phyloP scores from a whole-genome alignment of 495 filamentous ascomycete genomes.

The Penicillium soppii region DNA sequence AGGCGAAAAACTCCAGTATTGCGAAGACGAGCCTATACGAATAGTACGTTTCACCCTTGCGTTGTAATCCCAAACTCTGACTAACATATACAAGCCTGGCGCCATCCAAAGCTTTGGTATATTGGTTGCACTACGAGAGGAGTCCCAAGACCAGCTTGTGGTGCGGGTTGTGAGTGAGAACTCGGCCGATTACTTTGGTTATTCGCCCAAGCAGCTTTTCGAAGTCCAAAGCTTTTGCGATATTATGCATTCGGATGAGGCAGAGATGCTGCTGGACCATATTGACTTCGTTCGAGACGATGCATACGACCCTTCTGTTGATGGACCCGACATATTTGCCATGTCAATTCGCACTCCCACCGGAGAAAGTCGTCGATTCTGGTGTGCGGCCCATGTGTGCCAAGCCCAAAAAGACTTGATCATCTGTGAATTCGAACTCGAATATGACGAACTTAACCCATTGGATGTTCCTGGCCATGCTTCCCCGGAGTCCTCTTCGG shows the following conservation, averaged over 20 bases:
- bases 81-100: conserved; percentile 51
- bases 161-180: conserved; percentile 90
- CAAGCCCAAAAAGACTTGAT: conserved; percentile 64
- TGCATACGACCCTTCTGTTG: conserved; percentile 60
- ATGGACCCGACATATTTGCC: conserved; percentile 86
- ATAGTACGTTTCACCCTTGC: conserved; percentile 34
- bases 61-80: background rate
- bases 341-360: conserved; percentile 61
- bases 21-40: conserved; percentile 93
- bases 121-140: conserved; percentile 73
- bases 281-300: conserved; percentile 84
- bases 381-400: conserved; percentile 85
- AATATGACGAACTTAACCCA: conserved; percentile 75
- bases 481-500: conserved; percentile 61
- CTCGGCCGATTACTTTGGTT: conserved; percentile 71
- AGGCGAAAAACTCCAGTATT: conserved; percentile 66
- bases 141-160: conserved; percentile 61
- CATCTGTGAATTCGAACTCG: conserved; percentile 90
- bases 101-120: conserved; percentile 86
- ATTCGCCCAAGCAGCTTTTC: conserved; percentile 77
- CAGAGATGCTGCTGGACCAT: conserved; percentile 79
- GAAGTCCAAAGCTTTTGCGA: conserved; percentile 71
- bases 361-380: conserved; percentile 62
- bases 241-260: conserved; percentile 78
- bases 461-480: conserved; percentile 56